These are phyloP conservation scores for Saccharomycopsis crataegensis DNA, from an alignment of 1,139 yeast genomes.

Conservation along the genomic window DNA sequence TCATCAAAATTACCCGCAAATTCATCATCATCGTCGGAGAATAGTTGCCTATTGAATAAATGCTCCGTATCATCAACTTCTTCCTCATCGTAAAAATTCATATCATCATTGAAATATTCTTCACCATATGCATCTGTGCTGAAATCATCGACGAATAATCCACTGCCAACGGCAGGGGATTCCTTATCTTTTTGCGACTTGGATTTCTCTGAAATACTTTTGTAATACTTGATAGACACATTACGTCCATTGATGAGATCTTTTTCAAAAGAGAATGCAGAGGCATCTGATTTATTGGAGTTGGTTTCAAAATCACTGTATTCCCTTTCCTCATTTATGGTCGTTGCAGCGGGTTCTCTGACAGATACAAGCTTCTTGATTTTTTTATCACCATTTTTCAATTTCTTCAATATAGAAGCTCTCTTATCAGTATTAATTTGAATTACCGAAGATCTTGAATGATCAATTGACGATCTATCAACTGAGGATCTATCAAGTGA, in stretches of 20 bases:
- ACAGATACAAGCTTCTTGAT: constrained; percentile 1
- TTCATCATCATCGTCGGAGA: constrained; percentile 33
- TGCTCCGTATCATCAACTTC: constrained; percentile 36
- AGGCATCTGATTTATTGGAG: constrained; percentile 25
- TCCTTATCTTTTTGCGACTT: constrained; percentile 8
- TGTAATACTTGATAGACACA: constrained; percentile 55
- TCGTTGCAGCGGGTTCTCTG: constrained; percentile 1
- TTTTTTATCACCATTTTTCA: background rate
- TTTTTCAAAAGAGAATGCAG: constrained; percentile 53
- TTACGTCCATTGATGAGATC: constrained; percentile 51
- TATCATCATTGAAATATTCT: constrained; percentile 47
- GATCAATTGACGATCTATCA: background rate
- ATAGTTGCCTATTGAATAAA: constrained; percentile 33
- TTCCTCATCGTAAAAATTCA: constrained; percentile 36
- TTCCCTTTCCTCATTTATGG: constrained; percentile 18
- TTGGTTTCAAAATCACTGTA: constrained; percentile 19
- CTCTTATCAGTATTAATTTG: constrained; percentile 13
- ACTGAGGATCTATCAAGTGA: background rate
- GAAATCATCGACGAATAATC: constrained; percentile 32
- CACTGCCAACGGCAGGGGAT: constrained; percentile 20
- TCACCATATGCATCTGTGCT: constrained; percentile 31
- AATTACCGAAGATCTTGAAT: constrained; percentile 6
- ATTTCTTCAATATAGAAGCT: constrained; percentile 12
- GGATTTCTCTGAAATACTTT: constrained; percentile 29
- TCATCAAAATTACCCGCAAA: background rate